Conservation (phyloP, 345 rosid genomes). For the Balakata baccata region DNA sequence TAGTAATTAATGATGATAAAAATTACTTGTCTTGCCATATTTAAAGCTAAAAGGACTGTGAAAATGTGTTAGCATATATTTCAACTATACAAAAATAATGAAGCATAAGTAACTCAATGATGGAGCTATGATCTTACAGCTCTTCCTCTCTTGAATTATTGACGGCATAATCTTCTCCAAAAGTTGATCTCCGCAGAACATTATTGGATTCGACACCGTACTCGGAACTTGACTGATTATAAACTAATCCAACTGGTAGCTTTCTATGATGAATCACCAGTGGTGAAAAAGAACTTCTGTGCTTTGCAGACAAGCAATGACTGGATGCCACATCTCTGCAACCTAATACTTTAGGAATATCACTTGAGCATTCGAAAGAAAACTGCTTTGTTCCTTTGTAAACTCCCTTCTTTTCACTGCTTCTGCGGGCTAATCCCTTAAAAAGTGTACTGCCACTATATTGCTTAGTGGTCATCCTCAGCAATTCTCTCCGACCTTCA, state of each 20-base stretch:
- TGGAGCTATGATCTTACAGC: constrained; percentile 40
- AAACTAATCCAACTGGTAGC: constrained; percentile 22
- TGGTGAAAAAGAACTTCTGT: constrained; percentile 28
- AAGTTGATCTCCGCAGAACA: constrained; percentile 21
- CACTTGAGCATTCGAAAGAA: constrained; percentile 22
- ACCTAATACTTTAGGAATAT: constrained; percentile 22
- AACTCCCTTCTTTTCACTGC: constrained; percentile 18
- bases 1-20: background rate
- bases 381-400: constrained; percentile 15
- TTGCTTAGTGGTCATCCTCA: constrained; percentile 40
- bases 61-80: background rate
- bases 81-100: background rate
- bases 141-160: constrained; percentile 25
- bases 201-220: constrained; percentile 40
- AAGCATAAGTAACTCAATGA: background rate
- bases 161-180: constrained; percentile 30
- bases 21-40: background rate
- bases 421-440: constrained; percentile 36
- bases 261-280: constrained; percentile 34
- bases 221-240: constrained; percentile 44
- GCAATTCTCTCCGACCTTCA: constrained; percentile 10
- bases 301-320: constrained; percentile 21
- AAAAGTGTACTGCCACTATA: constrained; percentile 32
- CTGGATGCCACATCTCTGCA: constrained; percentile 17
- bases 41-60: background rate